Percentiles rank a stretch among this genome's conserved stretches.
Evolutionary conservation across 495 filamentous ascomycete species (phyloP).

Genomic region (Penicillium ucsense): DNA sequence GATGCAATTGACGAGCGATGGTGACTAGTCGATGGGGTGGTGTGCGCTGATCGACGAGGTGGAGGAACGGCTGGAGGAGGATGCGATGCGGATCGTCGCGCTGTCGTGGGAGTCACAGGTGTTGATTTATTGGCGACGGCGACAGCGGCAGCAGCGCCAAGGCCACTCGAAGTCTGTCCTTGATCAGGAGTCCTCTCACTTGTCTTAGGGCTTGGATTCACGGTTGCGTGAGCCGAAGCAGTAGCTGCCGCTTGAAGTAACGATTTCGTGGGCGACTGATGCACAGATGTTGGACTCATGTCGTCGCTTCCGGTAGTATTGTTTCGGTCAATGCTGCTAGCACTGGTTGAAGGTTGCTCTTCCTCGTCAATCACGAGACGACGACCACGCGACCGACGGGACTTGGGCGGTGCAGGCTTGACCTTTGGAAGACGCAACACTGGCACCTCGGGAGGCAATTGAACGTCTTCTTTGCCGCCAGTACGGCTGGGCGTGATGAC

Average conservation of each 20-base stretch:
- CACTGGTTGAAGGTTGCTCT: slow-evolving; percentile 14
- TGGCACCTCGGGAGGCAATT: slow-evolving; percentile 3
- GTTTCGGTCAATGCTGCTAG: slow-evolving; percentile 16
- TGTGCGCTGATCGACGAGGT: slow-evolving; percentile 24
- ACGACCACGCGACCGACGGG: slow-evolving; percentile 34
- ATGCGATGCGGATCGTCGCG: slow-evolving; percentile 30
- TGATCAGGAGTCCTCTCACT: no score
- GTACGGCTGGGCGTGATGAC: slow-evolving; percentile 71
- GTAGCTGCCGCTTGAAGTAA: no score
- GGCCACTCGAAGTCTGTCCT: no score
- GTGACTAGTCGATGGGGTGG: slow-evolving; percentile 18
- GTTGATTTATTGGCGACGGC: no score
- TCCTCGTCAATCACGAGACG: slow-evolving; percentile 18
- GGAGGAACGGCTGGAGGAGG: slow-evolving; percentile 33
- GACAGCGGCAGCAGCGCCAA: no score
- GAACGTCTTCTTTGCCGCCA: slow-evolving; percentile 3
- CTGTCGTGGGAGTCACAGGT: slow-evolving; percentile 13
- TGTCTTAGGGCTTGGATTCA: no score
- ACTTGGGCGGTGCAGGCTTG: slow-evolving; percentile 36
- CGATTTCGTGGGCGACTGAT: slow-evolving; percentile 5
- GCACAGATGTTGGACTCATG: slow-evolving; percentile 13
- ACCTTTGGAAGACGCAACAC: slow-evolving; percentile 22
- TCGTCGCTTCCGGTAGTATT: slow-evolving; percentile 23
- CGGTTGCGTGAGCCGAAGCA: no score
- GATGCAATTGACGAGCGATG: slow-evolving; percentile 13